Evolutionary conservation across 208 protist genomes (phyloP).

Genomic region (Endotrypanum monterogeii): DNA sequence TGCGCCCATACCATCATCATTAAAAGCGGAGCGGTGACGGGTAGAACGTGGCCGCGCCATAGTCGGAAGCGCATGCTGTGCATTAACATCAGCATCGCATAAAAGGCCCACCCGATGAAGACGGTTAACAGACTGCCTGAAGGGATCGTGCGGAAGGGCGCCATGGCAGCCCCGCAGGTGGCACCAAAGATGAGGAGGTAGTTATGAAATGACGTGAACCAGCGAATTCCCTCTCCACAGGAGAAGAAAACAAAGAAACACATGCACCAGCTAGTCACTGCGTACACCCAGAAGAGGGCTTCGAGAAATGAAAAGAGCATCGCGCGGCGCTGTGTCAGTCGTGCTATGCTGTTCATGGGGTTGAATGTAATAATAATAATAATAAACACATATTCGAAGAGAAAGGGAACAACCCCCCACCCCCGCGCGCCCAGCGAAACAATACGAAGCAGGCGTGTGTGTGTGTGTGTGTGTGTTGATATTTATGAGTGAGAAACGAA

Average conservation of each 20-base stretch:
- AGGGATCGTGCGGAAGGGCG: conserved; percentile 50
- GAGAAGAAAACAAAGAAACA: conserved; percentile 90
- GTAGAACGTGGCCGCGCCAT: conserved; percentile 75
- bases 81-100: conserved; percentile 76
- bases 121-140: conserved; percentile 59
- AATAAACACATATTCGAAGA: background rate
- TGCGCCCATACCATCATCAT: conserved; percentile 33
- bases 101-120: conserved; percentile 78
- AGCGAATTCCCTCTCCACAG: conserved; percentile 76
- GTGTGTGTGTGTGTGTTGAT: no score
- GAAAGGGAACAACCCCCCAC: background rate
- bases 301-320: conserved; percentile 37
- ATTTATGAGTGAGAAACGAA: no score
- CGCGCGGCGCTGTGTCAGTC: background rate
- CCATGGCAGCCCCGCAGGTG: conserved; percentile 44
- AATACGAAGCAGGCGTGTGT: background rate
- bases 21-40: conserved; percentile 61
- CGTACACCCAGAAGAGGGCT: conserved; percentile 71
- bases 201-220: conserved; percentile 81
- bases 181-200: conserved; percentile 77
- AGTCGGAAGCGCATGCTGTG: conserved; percentile 73
- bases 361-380: background rate
- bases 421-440: no score
- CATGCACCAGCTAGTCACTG: conserved; percentile 86
- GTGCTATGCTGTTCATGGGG: background rate